Evolutionary conservation across 1,284 basidiomycete genomes (phyloP), one percentile per base, ranked within the genome.

Genomic region (Golubevia sp.): DNA sequence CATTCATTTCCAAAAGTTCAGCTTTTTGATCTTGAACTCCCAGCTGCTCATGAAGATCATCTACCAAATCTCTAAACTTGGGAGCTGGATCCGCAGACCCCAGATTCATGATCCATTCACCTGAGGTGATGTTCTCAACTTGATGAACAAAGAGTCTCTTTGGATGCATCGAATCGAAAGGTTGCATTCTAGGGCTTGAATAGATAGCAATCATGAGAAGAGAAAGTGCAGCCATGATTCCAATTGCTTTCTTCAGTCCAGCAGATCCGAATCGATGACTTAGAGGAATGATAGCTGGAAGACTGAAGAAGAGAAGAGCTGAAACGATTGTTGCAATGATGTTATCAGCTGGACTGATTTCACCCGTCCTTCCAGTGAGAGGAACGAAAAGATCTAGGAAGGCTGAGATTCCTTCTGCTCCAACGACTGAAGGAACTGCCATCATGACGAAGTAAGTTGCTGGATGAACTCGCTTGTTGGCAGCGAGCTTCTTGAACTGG

Each of bases 81-180:
- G 77, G 73, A 11, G 74, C 76, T 5, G 74, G 65, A 50, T 83
- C 81, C 1, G 80, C 76, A 2, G 69, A 26, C 52, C 78, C 79
- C 26, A 79, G 59, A 58, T 80, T 77, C 55, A 82, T 67, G 38
- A 71, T 74, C 71, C 71, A 82, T 38, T 76, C 67, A 62, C 68
- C 74, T 25, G 66, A 69, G 11, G 79, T 82, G 52, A 83, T 66
- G 67, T 83, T 82, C 50, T 81, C 70, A 34, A 76, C 73, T 58
- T 80, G 76, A 55, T 83, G 77, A 2, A 82, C 73, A 20, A 82
- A 76, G 24, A 82, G 61, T n/a, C 81, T 72, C 58, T 82, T 77
- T 1, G 79, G 81, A 51, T 82, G 77, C 4, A 58, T 61, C 49
- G 60, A 65, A 61, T 82, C 76, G 48, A 82, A 83, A n/a, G 76